These are phyloP conservation scores for Ormosia semicastrata DNA, from an alignment of 306 rosid species.

Conservation along the genomic window DNA sequence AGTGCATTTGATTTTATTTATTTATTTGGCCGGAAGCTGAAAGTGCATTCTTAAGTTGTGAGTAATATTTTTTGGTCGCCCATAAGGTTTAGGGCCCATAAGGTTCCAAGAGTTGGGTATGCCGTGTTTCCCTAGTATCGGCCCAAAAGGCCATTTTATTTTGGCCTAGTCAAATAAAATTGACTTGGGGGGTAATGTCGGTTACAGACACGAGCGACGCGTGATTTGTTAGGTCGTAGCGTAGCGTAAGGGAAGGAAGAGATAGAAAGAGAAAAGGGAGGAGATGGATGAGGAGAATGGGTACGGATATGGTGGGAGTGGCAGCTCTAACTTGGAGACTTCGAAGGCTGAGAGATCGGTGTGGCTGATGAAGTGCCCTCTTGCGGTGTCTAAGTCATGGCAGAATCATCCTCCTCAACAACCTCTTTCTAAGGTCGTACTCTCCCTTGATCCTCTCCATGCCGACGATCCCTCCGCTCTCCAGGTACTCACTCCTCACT, in stretches of 20 bases:
- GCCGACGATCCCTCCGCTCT: constrained; percentile 76
- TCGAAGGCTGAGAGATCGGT: constrained; percentile 84
- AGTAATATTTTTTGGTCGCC: too few species aligned
- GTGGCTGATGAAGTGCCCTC: constrained; percentile 97
- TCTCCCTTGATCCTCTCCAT: constrained; percentile 88
- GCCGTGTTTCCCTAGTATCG: background rate
- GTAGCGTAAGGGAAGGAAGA: background rate
- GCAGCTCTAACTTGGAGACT: constrained; percentile 64
- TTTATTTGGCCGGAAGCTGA: too few species aligned
- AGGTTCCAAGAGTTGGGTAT: too few species aligned
- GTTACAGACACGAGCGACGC: background rate
- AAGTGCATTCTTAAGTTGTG: too few species aligned
- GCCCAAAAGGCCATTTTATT: background rate
- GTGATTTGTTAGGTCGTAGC: background rate
- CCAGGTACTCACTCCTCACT: constrained; percentile 45
- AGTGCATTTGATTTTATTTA: too few species aligned
- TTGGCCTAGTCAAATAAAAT: background rate
- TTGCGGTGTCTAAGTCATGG: constrained; percentile 89
- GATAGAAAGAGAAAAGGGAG: background rate
- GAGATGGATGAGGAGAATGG: constrained; percentile 64
- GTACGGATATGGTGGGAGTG: constrained; percentile 37
- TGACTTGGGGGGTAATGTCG: background rate
- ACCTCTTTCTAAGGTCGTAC: constrained; percentile 86
- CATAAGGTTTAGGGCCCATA: too few species aligned
- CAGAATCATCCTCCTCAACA: constrained; percentile 72